These are phyloP conservation scores for Puccinia novopanici DNA, from an alignment of 1,284 basidiomycete species.

Conservation along the genomic window DNA sequence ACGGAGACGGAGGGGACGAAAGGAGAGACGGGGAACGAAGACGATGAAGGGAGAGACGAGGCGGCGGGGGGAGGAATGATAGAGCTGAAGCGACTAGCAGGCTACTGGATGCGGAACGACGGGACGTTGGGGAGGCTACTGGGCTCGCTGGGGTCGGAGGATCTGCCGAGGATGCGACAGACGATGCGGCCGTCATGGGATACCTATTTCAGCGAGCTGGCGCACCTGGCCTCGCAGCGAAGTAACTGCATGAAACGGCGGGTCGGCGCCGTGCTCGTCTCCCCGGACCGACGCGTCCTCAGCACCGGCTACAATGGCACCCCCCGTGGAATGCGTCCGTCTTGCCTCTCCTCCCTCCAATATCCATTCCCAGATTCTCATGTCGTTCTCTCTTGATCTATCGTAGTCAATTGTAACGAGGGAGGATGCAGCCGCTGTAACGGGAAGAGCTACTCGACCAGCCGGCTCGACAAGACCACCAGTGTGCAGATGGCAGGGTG, in stretches of 20 bases:
- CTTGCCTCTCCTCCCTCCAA: neutral
- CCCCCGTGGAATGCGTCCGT: slow-evolving; percentile 71
- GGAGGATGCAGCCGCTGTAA: slow-evolving; percentile 58
- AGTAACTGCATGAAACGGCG: slow-evolving; percentile 98
- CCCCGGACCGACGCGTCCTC: slow-evolving; percentile 73
- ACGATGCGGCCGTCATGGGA: slow-evolving; percentile 86
- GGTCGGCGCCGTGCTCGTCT: slow-evolving; percentile 68
- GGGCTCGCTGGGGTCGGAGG: slow-evolving; percentile 68
- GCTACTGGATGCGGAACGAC: slow-evolving; percentile 65
- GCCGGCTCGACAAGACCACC: neutral
- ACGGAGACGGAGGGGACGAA: neutral
- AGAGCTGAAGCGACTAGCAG: too few species aligned
- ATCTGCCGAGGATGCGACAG: slow-evolving; percentile 70
- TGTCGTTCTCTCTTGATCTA: too few species aligned
- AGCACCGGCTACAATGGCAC: slow-evolving; percentile 99
- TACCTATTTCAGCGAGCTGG: slow-evolving; percentile 92
- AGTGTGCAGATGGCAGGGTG: slow-evolving; percentile 58
- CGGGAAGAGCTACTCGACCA: slow-evolving; percentile 45
- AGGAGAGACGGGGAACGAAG: neutral
- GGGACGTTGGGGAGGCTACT: slow-evolving; percentile 66
- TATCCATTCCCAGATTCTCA: too few species aligned
- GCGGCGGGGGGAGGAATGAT: neutral
- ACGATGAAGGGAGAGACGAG: too few species aligned
- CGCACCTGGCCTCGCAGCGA: slow-evolving; percentile 78
- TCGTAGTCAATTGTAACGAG: slow-evolving; percentile 58